Base-by-base conservation (phyloP, 164 flowering plant species). In the Buxus sempervirens region DNA sequence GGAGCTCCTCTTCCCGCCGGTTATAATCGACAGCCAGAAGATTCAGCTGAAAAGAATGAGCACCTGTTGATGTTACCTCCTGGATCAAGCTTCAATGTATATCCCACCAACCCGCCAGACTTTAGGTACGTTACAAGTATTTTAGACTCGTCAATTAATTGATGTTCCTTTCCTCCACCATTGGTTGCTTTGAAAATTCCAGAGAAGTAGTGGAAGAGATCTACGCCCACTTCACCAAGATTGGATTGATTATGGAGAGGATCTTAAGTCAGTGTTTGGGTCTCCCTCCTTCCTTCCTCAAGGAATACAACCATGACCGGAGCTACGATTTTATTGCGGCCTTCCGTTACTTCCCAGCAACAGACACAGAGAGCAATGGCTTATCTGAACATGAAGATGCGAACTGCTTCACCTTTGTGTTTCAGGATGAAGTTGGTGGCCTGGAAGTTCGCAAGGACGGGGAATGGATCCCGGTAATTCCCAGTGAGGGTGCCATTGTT, bases 371-470 rank as follows among this genome's bases (percentile, higher is more conserved):
- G 16, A 68, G 72, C 56, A 76, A 45, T 24, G 86, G 91, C 9
- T 1, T 83, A 41, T 24, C 70, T 1, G 74, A 64, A 60, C 88
- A 87, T 64, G 79, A 82, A 76, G 87, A 85, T 67, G 82, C 72
- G 12, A 83, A 82, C 58, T 67, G 61, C 49, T 5, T 81, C 66
- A 82, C 82, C 20, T 79, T 86, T 25, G 82, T 86, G 20, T 69
- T 84, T 65, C 84, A 84, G 63, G 87, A 84, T 54, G 78, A 78
- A 0, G 79, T 60, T 28, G 87, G 83, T 2, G 87, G 89, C 13
- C 73, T 85, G 0, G 76, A 83, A 59, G 87, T 85, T 19, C 63
- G 62, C 23, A 82, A 79, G 66, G 62, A 80, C 25, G 84, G 80
- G 7, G 57, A 70, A 62, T 83, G 88, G 85, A 81, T 85, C 59